Evolutionary conservation across 257 asterid genomes (phyloP).

Genomic region (Gentiana dahurica): DNA sequence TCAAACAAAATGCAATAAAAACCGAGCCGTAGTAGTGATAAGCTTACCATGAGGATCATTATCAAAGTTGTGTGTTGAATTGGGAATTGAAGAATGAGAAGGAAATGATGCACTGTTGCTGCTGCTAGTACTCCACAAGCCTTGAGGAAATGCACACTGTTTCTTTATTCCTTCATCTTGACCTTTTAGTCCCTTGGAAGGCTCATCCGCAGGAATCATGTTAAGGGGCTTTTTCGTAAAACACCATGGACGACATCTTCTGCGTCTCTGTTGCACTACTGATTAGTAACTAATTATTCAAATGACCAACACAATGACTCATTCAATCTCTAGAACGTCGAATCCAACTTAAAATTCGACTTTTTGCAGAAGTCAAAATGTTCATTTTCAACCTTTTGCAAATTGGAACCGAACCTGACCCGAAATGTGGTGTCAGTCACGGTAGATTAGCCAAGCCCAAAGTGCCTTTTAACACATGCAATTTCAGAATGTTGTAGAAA

Average conservation of each 20-base stretch:
- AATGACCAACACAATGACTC: no score
- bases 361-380: no score
- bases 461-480: no score
- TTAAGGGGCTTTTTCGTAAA: conserved; percentile 37
- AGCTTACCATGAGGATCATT: conserved; percentile 62
- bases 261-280: conserved; percentile 73
- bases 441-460: no score
- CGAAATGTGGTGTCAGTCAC: no score
- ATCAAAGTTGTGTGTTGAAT: conserved; percentile 55
- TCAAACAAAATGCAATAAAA: no score
- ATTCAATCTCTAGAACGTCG: no score
- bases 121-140: conserved; percentile 70
- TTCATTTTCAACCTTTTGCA: no score
- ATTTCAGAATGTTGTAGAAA: no score
- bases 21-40: not conserved
- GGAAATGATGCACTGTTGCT: conserved; percentile 67
- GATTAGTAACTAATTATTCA: conserved; percentile 31
- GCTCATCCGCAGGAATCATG: conserved; percentile 72
- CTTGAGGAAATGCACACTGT: conserved; percentile 42
- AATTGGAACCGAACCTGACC: no score
- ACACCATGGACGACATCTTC: conserved; percentile 97
- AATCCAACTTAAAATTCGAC: no score
- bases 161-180: conserved; percentile 57
- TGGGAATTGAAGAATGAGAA: conserved; percentile 81
- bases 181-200: conserved; percentile 55